Evolutionary conservation across 331 rosid genomes (phyloP).

Genomic region (Rhamnella rubrinervis): DNA sequence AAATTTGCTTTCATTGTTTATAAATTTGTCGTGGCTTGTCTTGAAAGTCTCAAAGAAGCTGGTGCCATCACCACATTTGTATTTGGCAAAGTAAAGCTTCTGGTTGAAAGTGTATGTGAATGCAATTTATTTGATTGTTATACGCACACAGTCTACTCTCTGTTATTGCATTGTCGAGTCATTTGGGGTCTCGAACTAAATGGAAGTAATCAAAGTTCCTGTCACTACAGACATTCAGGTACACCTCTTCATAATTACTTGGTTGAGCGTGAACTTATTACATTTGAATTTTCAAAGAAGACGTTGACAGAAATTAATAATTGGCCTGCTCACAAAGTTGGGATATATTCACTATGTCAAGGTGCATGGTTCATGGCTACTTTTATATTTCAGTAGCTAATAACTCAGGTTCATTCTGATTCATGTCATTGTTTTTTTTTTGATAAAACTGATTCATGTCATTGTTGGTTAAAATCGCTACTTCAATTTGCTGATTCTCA

Average conservation of each 20-base stretch:
- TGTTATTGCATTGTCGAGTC: slow-evolving; percentile 37
- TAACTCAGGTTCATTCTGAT: slow-evolving; percentile 35
- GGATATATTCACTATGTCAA: slow-evolving; percentile 47
- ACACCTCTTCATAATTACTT: slow-evolving; percentile 9
- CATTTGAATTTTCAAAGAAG: slow-evolving; percentile 32
- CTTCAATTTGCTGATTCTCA: slow-evolving; percentile 48
- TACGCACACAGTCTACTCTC: slow-evolving; percentile 33
- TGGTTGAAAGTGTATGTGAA: slow-evolving; percentile 43
- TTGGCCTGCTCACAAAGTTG: slow-evolving; percentile 57
- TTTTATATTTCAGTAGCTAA: slow-evolving; percentile 41
- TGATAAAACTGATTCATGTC: too few species aligned
- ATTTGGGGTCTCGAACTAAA: slow-evolving; percentile 40
- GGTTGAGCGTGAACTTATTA: slow-evolving; percentile 36
- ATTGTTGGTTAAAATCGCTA: slow-evolving; percentile 53
- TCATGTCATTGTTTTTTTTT: too few species aligned
- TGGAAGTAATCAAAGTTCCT: slow-evolving; percentile 20
- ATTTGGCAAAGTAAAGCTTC: slow-evolving; percentile 42
- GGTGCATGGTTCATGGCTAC: slow-evolving; percentile 50
- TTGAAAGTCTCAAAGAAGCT: slow-evolving; percentile 37
- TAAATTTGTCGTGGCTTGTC: slow-evolving; percentile 37
- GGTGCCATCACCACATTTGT: slow-evolving; percentile 17
- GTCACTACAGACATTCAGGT: slow-evolving; percentile 13
- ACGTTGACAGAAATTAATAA: slow-evolving; percentile 31
- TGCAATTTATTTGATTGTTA: slow-evolving; percentile 35
- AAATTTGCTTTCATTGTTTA: slow-evolving; percentile 33